Conservation (phyloP, 768 basidiomycete genomes). For the Gymnopilus junonius region DNA sequence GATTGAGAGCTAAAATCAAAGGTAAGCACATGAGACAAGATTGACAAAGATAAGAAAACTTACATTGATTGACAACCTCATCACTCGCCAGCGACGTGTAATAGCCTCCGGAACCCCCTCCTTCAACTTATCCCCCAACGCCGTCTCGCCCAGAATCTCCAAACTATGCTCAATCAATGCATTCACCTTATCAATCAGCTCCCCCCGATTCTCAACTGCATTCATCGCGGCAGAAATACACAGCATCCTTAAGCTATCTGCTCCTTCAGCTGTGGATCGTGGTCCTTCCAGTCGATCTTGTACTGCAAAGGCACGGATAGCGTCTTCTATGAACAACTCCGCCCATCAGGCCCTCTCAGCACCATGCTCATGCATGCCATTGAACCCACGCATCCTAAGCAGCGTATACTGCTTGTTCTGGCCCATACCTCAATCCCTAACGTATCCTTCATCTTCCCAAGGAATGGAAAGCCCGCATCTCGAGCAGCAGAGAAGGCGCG, state of each 20-base stretch:
- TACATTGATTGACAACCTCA: no score
- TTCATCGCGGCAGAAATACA: conserved; percentile 86
- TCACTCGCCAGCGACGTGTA: no score
- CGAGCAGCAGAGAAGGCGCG: conserved; percentile 89
- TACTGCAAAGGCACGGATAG: no score
- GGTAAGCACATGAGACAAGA: no score
- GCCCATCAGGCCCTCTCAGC: conserved; percentile 88
- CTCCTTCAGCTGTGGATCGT: no score
- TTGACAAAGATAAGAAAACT: no score
- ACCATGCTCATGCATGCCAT: conserved; percentile 95
- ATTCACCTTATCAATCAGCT: conserved; percentile 88
- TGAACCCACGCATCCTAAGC: conserved; percentile 89
- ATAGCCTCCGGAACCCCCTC: conserved; percentile 97
- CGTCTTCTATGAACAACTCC: no score
- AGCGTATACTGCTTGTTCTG: conserved; percentile 81
- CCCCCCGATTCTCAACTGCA: conserved; percentile 80
- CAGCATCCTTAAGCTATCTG: conserved; percentile 89
- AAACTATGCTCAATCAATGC: conserved; percentile 84
- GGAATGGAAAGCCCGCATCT: conserved; percentile 89
- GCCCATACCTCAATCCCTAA: conserved; percentile 94
- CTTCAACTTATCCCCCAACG: conserved; percentile 95
- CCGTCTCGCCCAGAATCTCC: conserved; percentile 88
- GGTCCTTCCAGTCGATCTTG: no score
- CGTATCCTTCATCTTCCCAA: no score
- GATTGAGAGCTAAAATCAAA: no score